A percentile compares a stretch with the other conserved stretches of the same genome.
Conservation (phyloP, 2,329 filamentous ascomycete species). For the Whalleya microplaca region DNA sequence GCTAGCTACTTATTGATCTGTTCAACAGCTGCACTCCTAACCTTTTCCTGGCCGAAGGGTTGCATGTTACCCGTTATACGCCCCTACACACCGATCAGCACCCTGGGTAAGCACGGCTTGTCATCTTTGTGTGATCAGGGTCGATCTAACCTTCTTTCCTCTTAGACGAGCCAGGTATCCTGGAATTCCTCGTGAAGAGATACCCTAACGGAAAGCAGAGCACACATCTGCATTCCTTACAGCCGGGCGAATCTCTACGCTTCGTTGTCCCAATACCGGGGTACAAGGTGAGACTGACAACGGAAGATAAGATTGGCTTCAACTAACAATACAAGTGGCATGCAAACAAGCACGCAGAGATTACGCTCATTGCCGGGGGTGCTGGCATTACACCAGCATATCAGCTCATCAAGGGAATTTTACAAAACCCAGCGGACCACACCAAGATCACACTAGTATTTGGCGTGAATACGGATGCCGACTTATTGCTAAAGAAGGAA, state of each 20-base stretch:
- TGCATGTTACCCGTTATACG: slow-evolving; percentile 62
- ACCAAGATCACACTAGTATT: slow-evolving; percentile 68
- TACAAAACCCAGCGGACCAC: slow-evolving; percentile 62
- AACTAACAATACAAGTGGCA: no score
- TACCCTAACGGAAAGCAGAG: slow-evolving; percentile 69
- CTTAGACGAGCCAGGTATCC: slow-evolving; percentile 59
- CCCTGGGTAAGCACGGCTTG: no score
- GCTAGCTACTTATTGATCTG: not conserved
- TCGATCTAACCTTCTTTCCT: no score
- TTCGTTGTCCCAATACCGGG: slow-evolving; percentile 60
- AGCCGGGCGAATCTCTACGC: slow-evolving; percentile 63
- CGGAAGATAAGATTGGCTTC: no score
- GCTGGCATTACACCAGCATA: slow-evolving; percentile 74
- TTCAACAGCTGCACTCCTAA: slow-evolving; percentile 58
- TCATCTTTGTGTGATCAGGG: no score
- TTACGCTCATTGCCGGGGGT: slow-evolving; percentile 72
- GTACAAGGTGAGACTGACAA: no score
- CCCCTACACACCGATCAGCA: slow-evolving; percentile 68
- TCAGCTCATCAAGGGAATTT: slow-evolving; percentile 64
- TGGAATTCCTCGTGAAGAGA: slow-evolving; percentile 70
- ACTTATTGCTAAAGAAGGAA: slow-evolving; percentile 62
- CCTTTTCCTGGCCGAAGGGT: slow-evolving; percentile 61
- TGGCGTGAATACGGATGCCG: slow-evolving; percentile 66
- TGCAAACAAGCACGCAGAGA: slow-evolving; percentile 50
- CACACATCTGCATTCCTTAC: slow-evolving; percentile 66